These are phyloP conservation scores for Pleurotus giganteus DNA, from an alignment of 768 basidiomycete genomes.

Conservation along the genomic window DNA sequence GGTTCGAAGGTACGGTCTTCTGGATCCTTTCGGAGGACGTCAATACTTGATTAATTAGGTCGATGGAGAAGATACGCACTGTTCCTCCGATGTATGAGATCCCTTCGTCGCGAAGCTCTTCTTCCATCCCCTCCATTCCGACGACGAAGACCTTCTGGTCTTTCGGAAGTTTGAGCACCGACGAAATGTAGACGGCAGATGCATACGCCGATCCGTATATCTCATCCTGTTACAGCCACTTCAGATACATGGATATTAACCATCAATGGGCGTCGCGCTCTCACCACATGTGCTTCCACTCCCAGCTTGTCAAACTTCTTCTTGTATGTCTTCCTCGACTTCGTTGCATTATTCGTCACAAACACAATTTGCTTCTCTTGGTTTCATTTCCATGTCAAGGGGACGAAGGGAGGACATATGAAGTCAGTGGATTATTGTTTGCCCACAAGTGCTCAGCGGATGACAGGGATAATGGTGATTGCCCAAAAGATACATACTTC, in stretches of 20 bases:
- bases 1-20: conserved; percentile 73
- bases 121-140: conserved; percentile 88
- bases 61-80: conserved; percentile 41
- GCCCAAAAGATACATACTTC: conserved; percentile 49
- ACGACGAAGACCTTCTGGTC: conserved; percentile 96
- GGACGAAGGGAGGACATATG: neutral
- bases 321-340: conserved; percentile 87
- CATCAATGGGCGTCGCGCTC: conserved; percentile 26
- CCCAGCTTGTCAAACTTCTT: conserved; percentile 89
- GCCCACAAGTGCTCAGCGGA: neutral
- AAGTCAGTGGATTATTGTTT: neutral
- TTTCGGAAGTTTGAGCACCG: conserved; percentile 85
- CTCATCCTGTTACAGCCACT: conserved; percentile 66
- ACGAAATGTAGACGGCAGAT: conserved; percentile 71
- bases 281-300: conserved; percentile 79
- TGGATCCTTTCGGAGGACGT: conserved; percentile 59
- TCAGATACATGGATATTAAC: neutral
- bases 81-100: conserved; percentile 81
- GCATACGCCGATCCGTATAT: conserved; percentile 93
- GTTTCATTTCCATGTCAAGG: neutral
- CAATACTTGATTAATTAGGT: neutral
- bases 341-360: conserved; percentile 97
- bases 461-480: neutral
- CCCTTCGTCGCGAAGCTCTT: conserved; percentile 89
- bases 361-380: conserved; percentile 85